phyloP scores from a whole-genome alignment of 2,329 filamentous ascomycete genomes.

The Penicillium brasilianum region DNA sequence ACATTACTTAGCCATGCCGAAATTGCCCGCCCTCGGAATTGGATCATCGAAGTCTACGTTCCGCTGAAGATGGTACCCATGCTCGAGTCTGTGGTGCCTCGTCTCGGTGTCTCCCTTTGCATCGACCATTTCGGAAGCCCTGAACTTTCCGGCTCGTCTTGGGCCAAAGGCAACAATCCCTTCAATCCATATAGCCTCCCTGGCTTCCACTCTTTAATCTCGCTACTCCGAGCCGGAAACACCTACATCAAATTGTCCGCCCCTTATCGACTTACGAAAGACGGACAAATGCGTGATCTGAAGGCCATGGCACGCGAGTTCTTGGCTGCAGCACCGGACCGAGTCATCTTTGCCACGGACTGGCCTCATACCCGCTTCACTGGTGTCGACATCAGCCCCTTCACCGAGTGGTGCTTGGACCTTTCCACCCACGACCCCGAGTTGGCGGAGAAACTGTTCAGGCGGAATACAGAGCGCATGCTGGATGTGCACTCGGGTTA shows the following conservation, averaged over 20 bases:
- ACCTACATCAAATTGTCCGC: conserved; percentile 65
- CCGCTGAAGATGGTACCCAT: conserved; percentile 56
- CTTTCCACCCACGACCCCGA: conserved; percentile 56
- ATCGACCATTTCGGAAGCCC: conserved; percentile 66
- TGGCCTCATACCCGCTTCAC: conserved; percentile 70
- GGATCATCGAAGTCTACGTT: conserved; percentile 65
- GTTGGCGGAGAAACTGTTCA: conserved; percentile 59
- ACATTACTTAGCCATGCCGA: conserved; percentile 57
- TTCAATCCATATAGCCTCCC: conserved; percentile 53
- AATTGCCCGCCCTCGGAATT: conserved; percentile 56
- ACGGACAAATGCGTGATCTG: conserved; percentile 52
- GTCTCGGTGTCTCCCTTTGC: conserved; percentile 58
- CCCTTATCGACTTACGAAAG: conserved; percentile 60
- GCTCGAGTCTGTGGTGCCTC: conserved; percentile 56
- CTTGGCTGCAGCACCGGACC: conserved; percentile 50
- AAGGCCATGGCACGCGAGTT: conserved; percentile 58
- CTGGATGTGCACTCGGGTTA: conserved; percentile 41
- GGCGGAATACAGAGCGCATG: conserved; percentile 61
- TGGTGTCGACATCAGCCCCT: conserved; percentile 60
- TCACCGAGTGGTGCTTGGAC: conserved; percentile 59
- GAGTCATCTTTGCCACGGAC: conserved; percentile 65
- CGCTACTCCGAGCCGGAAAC: conserved; percentile 53
- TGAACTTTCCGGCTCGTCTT: conserved; percentile 34
- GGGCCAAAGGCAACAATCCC: conserved; percentile 19
- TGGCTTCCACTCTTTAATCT: conserved; percentile 57